Conservation (phyloP, 106 monocot genomes). For the Dendrobium chrysotoxum region DNA sequence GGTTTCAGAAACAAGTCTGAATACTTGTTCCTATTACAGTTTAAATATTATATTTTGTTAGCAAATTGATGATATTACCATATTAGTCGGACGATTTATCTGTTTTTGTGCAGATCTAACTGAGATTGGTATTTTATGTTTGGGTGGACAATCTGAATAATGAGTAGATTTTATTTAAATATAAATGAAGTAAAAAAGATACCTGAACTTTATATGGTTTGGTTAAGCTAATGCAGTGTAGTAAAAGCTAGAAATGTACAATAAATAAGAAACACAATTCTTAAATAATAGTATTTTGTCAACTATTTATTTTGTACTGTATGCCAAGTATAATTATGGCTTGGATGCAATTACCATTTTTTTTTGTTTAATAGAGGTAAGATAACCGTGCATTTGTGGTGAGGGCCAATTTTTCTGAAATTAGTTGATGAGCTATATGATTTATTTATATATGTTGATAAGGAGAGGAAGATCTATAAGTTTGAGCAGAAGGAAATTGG, state of each 20-base stretch:
- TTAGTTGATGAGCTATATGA: neutral
- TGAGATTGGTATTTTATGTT: neutral
- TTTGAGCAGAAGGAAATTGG: neutral
- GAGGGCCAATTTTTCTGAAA: neutral
- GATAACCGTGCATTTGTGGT: neutral
- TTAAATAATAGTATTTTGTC: neutral
- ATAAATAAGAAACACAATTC: neutral
- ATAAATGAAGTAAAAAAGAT: neutral
- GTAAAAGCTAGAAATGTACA: neutral
- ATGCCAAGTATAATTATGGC: neutral
- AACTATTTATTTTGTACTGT: neutral
- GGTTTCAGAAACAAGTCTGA: neutral
- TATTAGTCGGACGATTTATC: neutral
- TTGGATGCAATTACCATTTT: neutral
- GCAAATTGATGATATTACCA: neutral
- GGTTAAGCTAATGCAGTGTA: neutral
- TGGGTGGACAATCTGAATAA: neutral
- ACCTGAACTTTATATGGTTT: neutral
- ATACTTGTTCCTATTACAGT: neutral
- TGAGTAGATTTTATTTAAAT: neutral
- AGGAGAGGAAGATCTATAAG: neutral
- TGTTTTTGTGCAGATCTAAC: neutral
- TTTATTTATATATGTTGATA: neutral
- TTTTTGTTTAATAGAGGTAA: neutral
- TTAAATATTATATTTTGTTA: neutral